These are phyloP conservation scores for Candida pini DNA, from an alignment of 805 yeast species.

Conservation along the genomic window DNA sequence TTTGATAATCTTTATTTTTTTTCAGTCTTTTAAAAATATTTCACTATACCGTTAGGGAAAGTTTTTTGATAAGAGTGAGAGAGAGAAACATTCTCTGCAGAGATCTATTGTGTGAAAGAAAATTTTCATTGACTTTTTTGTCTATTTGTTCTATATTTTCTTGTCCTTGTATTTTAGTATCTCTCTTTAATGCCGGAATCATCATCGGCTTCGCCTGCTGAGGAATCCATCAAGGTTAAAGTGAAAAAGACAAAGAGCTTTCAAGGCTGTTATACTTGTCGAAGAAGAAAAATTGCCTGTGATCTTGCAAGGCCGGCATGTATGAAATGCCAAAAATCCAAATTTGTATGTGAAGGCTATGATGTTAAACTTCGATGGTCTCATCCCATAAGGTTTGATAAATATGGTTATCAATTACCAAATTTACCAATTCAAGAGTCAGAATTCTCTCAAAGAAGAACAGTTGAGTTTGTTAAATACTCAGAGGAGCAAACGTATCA, in stretches of 20 bases:
- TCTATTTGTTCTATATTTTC: no score
- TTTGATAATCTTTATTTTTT: no score
- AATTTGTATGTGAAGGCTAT: slow-evolving; percentile 74
- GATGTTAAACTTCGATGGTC: slow-evolving; percentile 78
- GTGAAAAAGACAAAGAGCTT: slow-evolving; percentile 59
- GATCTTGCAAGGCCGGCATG: slow-evolving; percentile 70
- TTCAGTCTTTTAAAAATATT: no score
- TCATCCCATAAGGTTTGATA: slow-evolving; percentile 47
- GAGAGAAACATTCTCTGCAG: no score
- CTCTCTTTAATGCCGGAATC: no score
- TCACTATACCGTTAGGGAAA: no score
- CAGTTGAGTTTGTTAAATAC: slow-evolving; percentile 70
- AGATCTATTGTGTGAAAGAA: no score
- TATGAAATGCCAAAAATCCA: slow-evolving; percentile 61
- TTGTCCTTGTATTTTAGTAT: no score
- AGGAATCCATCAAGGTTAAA: not conserved
- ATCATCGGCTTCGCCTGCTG: not conserved
- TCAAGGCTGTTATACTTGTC: slow-evolving; percentile 86
- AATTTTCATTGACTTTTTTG: no score
- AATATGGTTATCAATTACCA: slow-evolving; percentile 36
- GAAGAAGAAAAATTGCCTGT: slow-evolving; percentile 75
- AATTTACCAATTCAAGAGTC: slow-evolving; percentile 29
- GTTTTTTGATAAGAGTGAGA: no score
- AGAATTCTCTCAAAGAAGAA: slow-evolving; percentile 62
- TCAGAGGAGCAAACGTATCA: slow-evolving; percentile 52